Base-by-base conservation (phyloP, 176 grass and related monocot genomes). In the Guadua angustifolia region DNA sequence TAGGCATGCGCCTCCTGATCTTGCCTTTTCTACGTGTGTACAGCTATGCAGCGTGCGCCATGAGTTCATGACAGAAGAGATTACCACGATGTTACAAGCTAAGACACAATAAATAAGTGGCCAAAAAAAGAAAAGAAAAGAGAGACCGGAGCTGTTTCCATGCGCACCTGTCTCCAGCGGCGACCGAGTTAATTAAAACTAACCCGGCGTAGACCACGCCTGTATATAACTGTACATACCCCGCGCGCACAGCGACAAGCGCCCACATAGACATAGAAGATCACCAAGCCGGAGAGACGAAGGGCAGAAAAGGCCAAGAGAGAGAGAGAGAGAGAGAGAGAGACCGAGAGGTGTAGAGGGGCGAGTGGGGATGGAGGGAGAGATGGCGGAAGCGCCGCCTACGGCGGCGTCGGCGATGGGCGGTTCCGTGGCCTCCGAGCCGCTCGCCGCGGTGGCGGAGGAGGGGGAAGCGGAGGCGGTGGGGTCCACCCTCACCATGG, bases 401-500 rank as follows among this genome's bases (percentile, higher is more conserved):
- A 76, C 40, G 22, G 59, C 75, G 32, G 14, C 4, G 22, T 45
- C 52, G 29, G 71, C 16, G 39, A 21, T 63, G 35, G 85, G 24
- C 57, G 19, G 25, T 14, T 79, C 61, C 61, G 78, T 53, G 6
- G 26, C 56, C 0, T 82, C 73, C 12, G 80, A 84, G 71, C 71
- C 71, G 67, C 92, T 97, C 12, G 52, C 88, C 39, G 87, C 89
- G 47, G 91, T 87, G 67, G 88, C 90, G 64, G 92, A 93, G 89
- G 84, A 84, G 78, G 85, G 35, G 29, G 86, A 71, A 68, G 79
- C 33, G 50, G 83, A 85, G 91, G 45, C 69, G 71, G 87, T 89
- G 44, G 94, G 89, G 17, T 99, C 97, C 67, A 95, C 91, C 17
- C 88, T 93, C 62, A 99, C 97, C 71, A 99, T 96, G 97, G 97